These are phyloP conservation scores for Malassezia brasiliensis DNA, from an alignment of 1,284 basidiomycete species.

Conservation along the genomic window DNA sequence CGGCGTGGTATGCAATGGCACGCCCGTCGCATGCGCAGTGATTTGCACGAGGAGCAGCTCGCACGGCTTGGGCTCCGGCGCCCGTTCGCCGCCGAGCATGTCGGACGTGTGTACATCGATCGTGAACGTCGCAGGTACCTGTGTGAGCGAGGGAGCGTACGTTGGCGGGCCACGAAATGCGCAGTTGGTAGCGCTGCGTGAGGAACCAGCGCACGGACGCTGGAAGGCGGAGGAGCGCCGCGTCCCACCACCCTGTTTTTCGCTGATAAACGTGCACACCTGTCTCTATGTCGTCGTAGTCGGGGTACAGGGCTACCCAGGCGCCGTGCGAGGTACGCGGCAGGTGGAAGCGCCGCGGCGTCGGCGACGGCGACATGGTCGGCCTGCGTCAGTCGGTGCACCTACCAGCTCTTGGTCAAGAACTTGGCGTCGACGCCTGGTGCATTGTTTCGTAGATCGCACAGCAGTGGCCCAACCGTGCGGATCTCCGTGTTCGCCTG, in stretches of 20 bases:
- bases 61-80: not conserved
- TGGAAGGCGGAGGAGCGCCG: not conserved
- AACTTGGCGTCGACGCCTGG: not conserved
- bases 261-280: not conserved
- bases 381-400: not conserved
- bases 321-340: not conserved
- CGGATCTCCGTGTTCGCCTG: conserved; percentile 12
- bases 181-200: conserved; percentile 14
- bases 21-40: not conserved
- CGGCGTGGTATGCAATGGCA: not conserved
- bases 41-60: conserved; percentile 3
- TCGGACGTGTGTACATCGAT: conserved; percentile 6
- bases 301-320: conserved; percentile 3
- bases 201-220: not conserved
- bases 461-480: conserved; percentile 6
- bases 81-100: not conserved
- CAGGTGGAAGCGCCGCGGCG: conserved; percentile 1
- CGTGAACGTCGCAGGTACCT: not conserved
- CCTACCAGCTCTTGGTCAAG: conserved; percentile 8
- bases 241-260: not conserved
- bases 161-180: conserved; percentile 12
- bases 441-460: not conserved
- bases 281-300: not conserved
- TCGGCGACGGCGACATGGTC: not conserved
- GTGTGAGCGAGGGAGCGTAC: not conserved